phyloP scores from a whole-genome alignment of 2,329 filamentous ascomycete genomes.

The Emergomyces orientalis region DNA sequence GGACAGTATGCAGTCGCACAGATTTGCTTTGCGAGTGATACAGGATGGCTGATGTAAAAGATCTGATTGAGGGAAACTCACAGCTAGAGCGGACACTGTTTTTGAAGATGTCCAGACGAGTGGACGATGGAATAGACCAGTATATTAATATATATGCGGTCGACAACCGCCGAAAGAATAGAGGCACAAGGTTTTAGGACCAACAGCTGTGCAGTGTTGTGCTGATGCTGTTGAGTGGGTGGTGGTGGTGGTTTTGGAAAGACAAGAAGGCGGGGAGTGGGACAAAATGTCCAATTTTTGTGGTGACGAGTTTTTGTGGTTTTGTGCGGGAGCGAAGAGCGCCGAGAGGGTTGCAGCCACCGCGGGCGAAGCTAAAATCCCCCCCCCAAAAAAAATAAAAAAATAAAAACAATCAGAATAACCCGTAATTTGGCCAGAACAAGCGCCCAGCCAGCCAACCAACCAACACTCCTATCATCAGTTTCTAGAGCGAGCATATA shows the following conservation, averaged over 20 bases:
- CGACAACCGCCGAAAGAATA: not conserved
- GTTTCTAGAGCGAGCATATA: no score
- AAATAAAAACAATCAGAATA: not conserved
- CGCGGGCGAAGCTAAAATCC: not conserved
- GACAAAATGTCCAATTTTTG: not conserved
- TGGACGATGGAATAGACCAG: not conserved
- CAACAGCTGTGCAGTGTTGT: not conserved
- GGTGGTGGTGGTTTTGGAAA: not conserved
- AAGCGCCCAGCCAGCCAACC: not conserved
- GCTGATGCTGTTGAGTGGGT: not conserved
- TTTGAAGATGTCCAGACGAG: not conserved
- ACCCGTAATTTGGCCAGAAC: not conserved
- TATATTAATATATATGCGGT: not conserved
- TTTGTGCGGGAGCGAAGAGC: slow-evolving; percentile 1
- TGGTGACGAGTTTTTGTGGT: slow-evolving; percentile 1
- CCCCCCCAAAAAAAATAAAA: not conserved
- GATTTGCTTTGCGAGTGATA: not conserved
- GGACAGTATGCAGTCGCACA: not conserved
- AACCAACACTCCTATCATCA: not conserved
- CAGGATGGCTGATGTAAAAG: not conserved
- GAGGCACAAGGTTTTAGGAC: not conserved
- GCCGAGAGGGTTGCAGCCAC: not conserved
- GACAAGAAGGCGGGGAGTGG: not conserved
- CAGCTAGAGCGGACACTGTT: not conserved
- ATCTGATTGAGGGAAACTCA: not conserved